phyloP scores from a whole-genome alignment of 2,329 filamentous ascomycete species.

The Pseudopyricularia javanii region DNA sequence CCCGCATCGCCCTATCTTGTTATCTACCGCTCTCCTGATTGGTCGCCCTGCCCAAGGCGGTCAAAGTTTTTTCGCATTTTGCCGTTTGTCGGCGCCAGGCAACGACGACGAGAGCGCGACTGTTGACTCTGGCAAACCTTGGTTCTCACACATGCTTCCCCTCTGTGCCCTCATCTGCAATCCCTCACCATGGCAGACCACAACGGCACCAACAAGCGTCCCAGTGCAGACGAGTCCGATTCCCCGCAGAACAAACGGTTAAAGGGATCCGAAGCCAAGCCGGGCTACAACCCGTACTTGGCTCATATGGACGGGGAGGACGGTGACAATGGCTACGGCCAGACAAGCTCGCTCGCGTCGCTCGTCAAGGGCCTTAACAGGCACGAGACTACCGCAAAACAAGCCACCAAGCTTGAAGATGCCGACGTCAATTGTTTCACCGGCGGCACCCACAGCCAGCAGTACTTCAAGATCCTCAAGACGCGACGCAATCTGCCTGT shows the following conservation, averaged over 20 bases:
- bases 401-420: slow-evolving; percentile 67
- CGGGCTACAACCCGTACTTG: slow-evolving; percentile 68
- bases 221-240: slow-evolving; percentile 29
- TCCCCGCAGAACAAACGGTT: slow-evolving; percentile 17
- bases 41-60: slow-evolving; percentile 1
- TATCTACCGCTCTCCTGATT: not conserved
- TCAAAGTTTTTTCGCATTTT: slow-evolving; percentile 4
- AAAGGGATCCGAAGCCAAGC: slow-evolving; percentile 7
- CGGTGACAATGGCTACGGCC: slow-evolving; percentile 21
- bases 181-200: slow-evolving; percentile 18
- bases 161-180: not conserved
- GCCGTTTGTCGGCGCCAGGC: not conserved
- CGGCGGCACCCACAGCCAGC: slow-evolving; percentile 58
- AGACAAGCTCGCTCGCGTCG: slow-evolving; percentile 21
- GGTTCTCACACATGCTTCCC: not conserved
- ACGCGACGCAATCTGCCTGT: slow-evolving; percentile 78
- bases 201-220: slow-evolving; percentile 22
- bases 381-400: slow-evolving; percentile 66
- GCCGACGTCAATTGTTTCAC: slow-evolving; percentile 79
- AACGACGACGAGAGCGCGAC: not conserved
- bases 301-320: slow-evolving; percentile 66
- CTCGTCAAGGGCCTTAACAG: slow-evolving; percentile 57
- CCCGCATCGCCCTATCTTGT: not conserved
- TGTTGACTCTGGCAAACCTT: not conserved
- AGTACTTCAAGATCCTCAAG: slow-evolving; percentile 85